Evolutionary conservation across 129 eudicot species (phyloP), one percentile per base, ranked within the genome.

Genomic region (Flaveria bidentis): DNA sequence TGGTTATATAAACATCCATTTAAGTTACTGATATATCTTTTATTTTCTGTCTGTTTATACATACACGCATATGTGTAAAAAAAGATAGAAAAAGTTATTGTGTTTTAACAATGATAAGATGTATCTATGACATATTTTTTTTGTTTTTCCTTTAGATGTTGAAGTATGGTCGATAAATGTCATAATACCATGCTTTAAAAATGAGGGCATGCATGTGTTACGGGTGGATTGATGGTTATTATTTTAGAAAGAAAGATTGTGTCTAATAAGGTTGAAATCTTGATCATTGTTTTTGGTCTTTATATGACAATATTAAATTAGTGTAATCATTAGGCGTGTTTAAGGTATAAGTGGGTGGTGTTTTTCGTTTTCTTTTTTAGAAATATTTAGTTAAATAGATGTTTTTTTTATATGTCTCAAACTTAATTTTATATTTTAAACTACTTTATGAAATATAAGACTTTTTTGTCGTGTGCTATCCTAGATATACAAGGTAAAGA

Each of bases 281-380:
- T 20, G 30, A 80, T 72, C 41, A 52, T 52, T 41, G 33, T 15
- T 53, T 80, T 41, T 51, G 50, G 53, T 53, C 23, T 26, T 72
- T 73, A 23, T 63, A 11, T 16, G 11, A 2, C 28, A 0, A 16
- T 62, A 6, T 71, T 65, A 42, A 73, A 64, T 17, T 10, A 15
- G 6, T 41, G 72, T 41, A 18, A 79, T 79, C 10, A 72, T 79
- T 79, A 62, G 49, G 61, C 83, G 52, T 73, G 69, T 28, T 26
- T 61, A 61, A 64, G 9, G 23, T 26, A 51, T 51, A 17, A 49
- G 33, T 52, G 63, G 63, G 63, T 61, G 45, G 16, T 53, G 17
- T 28, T 76, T 50, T n/a, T 51, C 23, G 13, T 76, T 76, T 65
- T 11, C 0, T 0, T 50, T 63, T 4, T 10, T 25, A 30, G 14